Percentiles rank a stretch among this genome's conserved stretches.
Conservation (phyloP, 176 grass and related monocot genomes). For the Puya raimondii region DNA sequence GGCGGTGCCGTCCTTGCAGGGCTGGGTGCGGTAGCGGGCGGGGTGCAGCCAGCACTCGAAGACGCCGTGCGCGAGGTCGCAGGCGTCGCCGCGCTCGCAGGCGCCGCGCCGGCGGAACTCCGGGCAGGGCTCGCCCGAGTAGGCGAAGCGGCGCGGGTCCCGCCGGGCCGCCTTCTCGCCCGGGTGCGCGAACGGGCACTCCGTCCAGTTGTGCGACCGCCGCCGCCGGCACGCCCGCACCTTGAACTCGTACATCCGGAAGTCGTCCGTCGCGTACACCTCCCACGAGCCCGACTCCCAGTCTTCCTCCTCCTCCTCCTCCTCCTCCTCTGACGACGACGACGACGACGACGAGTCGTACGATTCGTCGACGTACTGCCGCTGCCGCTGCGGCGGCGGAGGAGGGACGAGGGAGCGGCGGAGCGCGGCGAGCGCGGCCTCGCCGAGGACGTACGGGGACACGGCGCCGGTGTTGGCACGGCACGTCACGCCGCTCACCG, state of each 20-base stretch:
- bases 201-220: constrained; percentile 25
- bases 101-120: constrained; percentile 17
- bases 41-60: constrained; percentile 32
- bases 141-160: constrained; percentile 10
- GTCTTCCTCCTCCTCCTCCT: background rate
- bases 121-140: constrained; percentile 15
- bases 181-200: constrained; percentile 19
- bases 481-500: background rate
- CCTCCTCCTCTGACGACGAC: no score
- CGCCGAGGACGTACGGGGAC: background rate
- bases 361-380: no score
- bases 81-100: constrained; percentile 20
- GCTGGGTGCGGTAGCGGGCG: constrained; percentile 22
- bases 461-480: background rate
- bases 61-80: constrained; percentile 24
- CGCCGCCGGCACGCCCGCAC: constrained; percentile 14
- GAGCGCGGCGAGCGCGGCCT: background rate
- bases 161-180: constrained; percentile 21
- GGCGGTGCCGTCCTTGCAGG: constrained; percentile 22
- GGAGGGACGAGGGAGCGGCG: background rate
- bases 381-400: background rate
- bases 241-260: constrained; percentile 30
- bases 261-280: constrained; percentile 15
- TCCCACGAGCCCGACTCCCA: background rate
- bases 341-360: no score